Base-by-base conservation (phyloP, 345 rosid species). In the Brassica carinata region DNA sequence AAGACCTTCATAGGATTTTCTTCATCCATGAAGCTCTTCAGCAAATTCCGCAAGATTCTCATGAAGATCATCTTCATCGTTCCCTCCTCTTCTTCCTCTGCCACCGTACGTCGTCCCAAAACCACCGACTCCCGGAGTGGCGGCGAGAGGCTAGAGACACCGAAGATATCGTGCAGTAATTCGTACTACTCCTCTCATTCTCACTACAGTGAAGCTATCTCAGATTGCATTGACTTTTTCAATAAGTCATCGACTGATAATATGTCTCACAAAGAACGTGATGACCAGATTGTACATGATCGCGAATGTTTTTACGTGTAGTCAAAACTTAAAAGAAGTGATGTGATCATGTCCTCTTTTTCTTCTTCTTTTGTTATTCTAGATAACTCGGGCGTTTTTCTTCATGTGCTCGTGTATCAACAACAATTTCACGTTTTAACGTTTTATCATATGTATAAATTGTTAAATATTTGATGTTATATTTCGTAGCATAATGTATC, bases 211-310 rank as follows among this genome's bases (percentile, higher is more conserved):
- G 97, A 92, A 77, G 96, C 98, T 45, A 88, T 92, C 61, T 90
- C 97, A 0, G 98, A 92, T 76, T 94, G 98, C 73, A 94, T 94
- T 59, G 98, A 90, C 89, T 94, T 90, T 88, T 88, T 94, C 76
- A 94, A 90, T 61, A 90, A 88, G 90, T 87, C 97, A 0, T 84
- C 93, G 3, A 10, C 10, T 63, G 17, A 27, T 29, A 63, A 15
- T 27, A 40, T 63, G 69, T 74, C 83, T 51, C 79, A 80, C 27
- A 71, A 80, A 63, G 76, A 80, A 15, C 33, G 2, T 53, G 71
- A 68, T 51, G 62, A 74, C 67, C 43, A 17, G 43, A 18, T 15
- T 53, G 76, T 5, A 63, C 72, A 51, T 51, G 27, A 75, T 36
- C 76, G 53, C 2, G 67, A 63, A 13, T 55, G 30, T 55, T 80